Base-by-base conservation (phyloP, 1,284 basidiomycete genomes). In the Volvariella surrecta region DNA sequence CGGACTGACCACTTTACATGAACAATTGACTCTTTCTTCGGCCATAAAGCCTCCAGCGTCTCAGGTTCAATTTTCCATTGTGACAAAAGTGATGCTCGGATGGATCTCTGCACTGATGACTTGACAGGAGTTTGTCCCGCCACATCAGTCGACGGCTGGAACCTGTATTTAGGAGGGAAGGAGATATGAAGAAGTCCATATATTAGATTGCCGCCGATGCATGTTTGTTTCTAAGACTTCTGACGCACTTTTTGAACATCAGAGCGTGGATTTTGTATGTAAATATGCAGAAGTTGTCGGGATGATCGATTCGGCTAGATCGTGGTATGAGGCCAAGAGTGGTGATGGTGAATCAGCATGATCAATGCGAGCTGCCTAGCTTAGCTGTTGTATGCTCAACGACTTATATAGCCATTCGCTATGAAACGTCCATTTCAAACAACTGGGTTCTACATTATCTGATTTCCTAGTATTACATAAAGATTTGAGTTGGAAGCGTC, bases 1-100 rank as follows among this genome's bases (percentile, higher is more conserved):
- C 37, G 18, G 35, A 76, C 88, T 58, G 56, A 96, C 94, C 93
- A 97, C 73, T 98, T 99, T 48, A 94, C 89, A 54, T 89, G 82
- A 6, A 89, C 85, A 38, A 98, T 71, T 1, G 83, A 73, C 67
- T 98, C 94, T 73, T 99, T 99, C 83, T 99, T 99, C 10, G 94
- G 92, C 96, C 96, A 98, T 45, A 99, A 79, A 54, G 79, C 76
- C 59, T 99, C 96, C 17, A 99, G 68, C 1, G 79, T 79, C 50
- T 87, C 88, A 39, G 75, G 75, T 51, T 80, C 80, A 49, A 90
- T 76, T 47, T 86, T 89, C 76, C 91, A 88, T 58, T 97, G 92
- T 24, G 83, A 76, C 43, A 95, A 72, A 24, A 98, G 69, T 45
- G 74, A 74, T 24, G 81, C 67, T 42, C 96, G 82, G 61, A 98